Evolutionary conservation across 202 grass and related monocot species (phyloP).

Genomic region (Panicum hallii): DNA sequence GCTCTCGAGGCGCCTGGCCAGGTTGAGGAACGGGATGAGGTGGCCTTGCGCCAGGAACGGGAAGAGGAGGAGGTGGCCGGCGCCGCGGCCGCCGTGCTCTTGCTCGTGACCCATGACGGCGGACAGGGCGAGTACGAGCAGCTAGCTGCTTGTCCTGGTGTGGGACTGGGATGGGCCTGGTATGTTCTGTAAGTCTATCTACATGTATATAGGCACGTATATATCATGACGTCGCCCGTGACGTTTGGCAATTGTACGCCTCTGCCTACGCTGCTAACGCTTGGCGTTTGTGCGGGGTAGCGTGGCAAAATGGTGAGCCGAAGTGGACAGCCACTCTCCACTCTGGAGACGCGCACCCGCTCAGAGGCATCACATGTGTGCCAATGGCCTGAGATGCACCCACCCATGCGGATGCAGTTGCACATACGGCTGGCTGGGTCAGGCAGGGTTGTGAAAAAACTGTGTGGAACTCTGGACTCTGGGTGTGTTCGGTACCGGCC

Average conservation of each 20-base stretch:
- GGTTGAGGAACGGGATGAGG: slow-evolving; percentile 51
- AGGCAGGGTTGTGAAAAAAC: no score
- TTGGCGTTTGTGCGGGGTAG: not conserved
- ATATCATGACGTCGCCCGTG: not conserved
- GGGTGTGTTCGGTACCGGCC: no score
- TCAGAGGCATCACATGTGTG: not conserved
- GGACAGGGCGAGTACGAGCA: not conserved
- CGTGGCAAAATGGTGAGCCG: slow-evolving; percentile 2
- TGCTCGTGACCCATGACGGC: not conserved
- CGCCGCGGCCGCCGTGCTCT: not conserved
- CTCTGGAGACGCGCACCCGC: not conserved
- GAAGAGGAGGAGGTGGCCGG: slow-evolving; percentile 49
- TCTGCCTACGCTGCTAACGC: not conserved
- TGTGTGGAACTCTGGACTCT: not conserved
- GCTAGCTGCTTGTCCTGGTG: not conserved
- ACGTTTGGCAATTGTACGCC: not conserved
- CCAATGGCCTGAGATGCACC: not conserved
- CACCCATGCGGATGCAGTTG: not conserved
- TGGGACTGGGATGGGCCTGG: not conserved
- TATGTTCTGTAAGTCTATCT: not conserved
- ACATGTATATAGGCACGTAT: not conserved
- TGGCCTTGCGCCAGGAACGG: slow-evolving; percentile 53
- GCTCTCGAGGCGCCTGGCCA: slow-evolving; percentile 42
- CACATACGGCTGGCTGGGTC: not conserved
- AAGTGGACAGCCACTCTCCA: not conserved